These are phyloP conservation scores for Fraxinus americana DNA, from an alignment of 257 asterid species.

Conservation along the genomic window DNA sequence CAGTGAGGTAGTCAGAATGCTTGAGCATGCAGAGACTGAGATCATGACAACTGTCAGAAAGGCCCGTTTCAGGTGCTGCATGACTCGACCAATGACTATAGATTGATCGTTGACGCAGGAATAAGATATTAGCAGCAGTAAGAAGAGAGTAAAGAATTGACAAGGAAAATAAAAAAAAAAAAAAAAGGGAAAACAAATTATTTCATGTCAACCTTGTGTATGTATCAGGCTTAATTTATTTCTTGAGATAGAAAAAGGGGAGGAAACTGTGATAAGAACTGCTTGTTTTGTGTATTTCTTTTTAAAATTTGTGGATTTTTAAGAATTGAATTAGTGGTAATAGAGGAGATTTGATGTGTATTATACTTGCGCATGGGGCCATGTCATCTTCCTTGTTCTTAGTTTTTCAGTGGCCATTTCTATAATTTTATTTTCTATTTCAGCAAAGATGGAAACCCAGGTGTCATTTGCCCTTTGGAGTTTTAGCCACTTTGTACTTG, in stretches of 20 bases:
- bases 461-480: not conserved
- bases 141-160: constrained; percentile 26
- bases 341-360: constrained; percentile 51
- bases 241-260: constrained; percentile 37
- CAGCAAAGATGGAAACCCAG: not conserved
- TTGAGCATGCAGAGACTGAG: constrained; percentile 69
- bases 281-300: constrained; percentile 36
- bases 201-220: constrained; percentile 48
- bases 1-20: constrained; percentile 62
- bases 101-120: constrained; percentile 36
- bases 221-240: constrained; percentile 46
- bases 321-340: constrained; percentile 52
- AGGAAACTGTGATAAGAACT: constrained; percentile 37
- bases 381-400: constrained; percentile 7
- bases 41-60: constrained; percentile 63
- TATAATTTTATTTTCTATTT: not conserved
- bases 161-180: not conserved
- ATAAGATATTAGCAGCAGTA: constrained; percentile 25
- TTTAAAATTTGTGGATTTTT: constrained; percentile 37
- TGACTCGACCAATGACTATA: constrained; percentile 62
- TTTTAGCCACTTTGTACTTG: not conserved
- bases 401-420: not conserved
- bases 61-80: constrained; percentile 84
- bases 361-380: constrained; percentile 37
- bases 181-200: not conserved